Base-by-base conservation (phyloP, 805 yeast genomes). In the Diddensiella transvaalensis region DNA sequence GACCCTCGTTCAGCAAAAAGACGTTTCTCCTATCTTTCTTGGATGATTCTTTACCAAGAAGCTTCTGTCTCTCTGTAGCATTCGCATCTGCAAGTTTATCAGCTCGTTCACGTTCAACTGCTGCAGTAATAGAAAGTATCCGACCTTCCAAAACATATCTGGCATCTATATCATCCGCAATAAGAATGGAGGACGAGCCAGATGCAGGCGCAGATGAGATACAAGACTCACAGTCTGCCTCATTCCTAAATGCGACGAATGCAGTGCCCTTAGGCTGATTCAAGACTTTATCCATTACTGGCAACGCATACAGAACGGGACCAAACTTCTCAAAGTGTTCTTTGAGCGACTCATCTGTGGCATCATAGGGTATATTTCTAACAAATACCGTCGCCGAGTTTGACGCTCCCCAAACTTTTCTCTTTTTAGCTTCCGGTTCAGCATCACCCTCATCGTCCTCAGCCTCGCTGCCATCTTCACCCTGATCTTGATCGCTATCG, bases 261-360 rank as follows among this genome's bases (percentile, higher is more conserved):
- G 96, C 99, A 0, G 96, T 85, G 53, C 99, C 99, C 64, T 77
- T 86, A 10, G 98, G 91, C 51, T 87, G 71, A 3, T 95, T 95
- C 2, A 96, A 82, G 47, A 74, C 84, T 61, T 74, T 85, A 61
- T 93, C 99, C 53, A 84, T 74, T 11, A 93, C 99, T 0, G 98
- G 96, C 40, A 93, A 74, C 0, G 99, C 99, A 64, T 89, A 93
- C 58, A 85, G 83, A 19, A 93, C 88, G 4, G 85, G 77, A 10
- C 99, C 99, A 64, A 93, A 89, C 57, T 80, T 77, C 49, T 69
- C 67, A 60, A 93, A 93, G 64, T 91, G 98, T 45, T 81, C 87
- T 42, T 72, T 75, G 35, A 93, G 73, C 1, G 83, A 67, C 47
- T 90, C 97, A 42, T 77, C 77, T 30, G 95, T 88, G 3, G 96